Conservation (phyloP, 352 stramenopile genomes). For the Achlya hypogyna region DNA sequence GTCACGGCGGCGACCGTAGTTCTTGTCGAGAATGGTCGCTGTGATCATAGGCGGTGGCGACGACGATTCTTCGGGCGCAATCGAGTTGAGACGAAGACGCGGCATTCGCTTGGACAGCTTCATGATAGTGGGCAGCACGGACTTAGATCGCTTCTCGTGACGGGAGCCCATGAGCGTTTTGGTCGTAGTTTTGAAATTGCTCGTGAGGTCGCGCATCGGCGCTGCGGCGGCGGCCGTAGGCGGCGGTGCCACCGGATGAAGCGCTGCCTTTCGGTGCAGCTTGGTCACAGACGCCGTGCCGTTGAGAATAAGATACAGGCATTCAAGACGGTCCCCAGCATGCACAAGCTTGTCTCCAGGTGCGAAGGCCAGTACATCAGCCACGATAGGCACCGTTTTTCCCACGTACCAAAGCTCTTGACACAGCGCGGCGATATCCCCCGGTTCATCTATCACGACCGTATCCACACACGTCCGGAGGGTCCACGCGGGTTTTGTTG, state of each 20-base stretch:
- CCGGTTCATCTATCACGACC: background rate
- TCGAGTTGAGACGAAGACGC: background rate
- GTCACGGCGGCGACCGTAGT: too few relatives aligned
- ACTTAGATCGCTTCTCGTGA: slow-evolving; percentile 6
- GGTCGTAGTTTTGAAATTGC: slow-evolving; percentile 17
- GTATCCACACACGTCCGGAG: background rate
- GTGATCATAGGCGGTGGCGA: too few relatives aligned
- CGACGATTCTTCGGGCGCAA: background rate
- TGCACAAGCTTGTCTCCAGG: background rate
- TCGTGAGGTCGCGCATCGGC: slow-evolving; percentile 3
- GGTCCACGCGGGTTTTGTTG: background rate
- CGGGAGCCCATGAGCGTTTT: slow-evolving; percentile 6
- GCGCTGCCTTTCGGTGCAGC: background rate
- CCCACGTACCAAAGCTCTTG: background rate
- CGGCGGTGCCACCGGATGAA: background rate
- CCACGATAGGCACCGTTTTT: background rate
- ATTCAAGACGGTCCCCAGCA: background rate
- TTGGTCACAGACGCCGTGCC: background rate
- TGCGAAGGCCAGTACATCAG: background rate
- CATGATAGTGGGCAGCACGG: slow-evolving; percentile 3
- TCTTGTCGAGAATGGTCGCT: too few relatives aligned
- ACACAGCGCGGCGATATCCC: background rate
- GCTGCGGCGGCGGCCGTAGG: background rate
- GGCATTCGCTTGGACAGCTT: slow-evolving; percentile 1
- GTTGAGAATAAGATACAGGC: background rate